Evolutionary conservation across 2,329 filamentous ascomycete species (phyloP).

Genomic region (Microcera coccophila): DNA sequence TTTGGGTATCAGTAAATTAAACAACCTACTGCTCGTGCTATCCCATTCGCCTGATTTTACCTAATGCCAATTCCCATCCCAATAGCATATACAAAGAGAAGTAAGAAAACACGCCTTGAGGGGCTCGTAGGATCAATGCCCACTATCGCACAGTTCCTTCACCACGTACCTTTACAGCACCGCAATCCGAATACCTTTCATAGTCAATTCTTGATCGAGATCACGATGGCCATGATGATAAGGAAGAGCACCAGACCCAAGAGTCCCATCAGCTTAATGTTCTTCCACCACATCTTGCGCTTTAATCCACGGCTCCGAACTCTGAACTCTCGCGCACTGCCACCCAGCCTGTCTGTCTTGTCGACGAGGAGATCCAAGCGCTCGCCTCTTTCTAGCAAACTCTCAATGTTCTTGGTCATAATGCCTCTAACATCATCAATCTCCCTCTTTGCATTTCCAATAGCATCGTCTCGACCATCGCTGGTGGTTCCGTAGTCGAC

Average conservation of each 20-base stretch:
- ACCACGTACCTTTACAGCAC: neutral
- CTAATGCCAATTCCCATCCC: slow-evolving; percentile 15
- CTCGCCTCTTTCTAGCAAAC: slow-evolving; percentile 83
- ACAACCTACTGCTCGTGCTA: slow-evolving; percentile 19
- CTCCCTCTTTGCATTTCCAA: slow-evolving; percentile 78
- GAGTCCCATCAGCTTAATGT: slow-evolving; percentile 87
- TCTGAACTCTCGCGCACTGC: slow-evolving; percentile 84
- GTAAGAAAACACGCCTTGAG: slow-evolving; percentile 7
- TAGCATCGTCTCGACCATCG: slow-evolving; percentile 72
- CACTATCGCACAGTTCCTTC: neutral
- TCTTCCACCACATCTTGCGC: slow-evolving; percentile 99
- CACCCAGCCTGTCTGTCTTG: slow-evolving; percentile 90
- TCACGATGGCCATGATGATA: slow-evolving; percentile 53
- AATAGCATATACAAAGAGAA: slow-evolving; percentile 17
- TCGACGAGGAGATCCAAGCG: slow-evolving; percentile 90
- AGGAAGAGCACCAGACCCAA: slow-evolving; percentile 63
- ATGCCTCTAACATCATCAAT: slow-evolving; percentile 90
- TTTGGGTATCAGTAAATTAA: slow-evolving; percentile 21
- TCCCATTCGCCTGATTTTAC: slow-evolving; percentile 20
- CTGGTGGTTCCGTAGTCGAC: slow-evolving; percentile 77
- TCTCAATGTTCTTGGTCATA: slow-evolving; percentile 94
- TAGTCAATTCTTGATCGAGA: slow-evolving; percentile 46
- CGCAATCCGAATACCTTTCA: neutral
- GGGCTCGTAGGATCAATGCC: neutral
- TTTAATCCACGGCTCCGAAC: slow-evolving; percentile 81